These are phyloP conservation scores for Tolypocladium tundrense DNA, from an alignment of 2,329 filamentous ascomycete species.

Conservation along the genomic window DNA sequence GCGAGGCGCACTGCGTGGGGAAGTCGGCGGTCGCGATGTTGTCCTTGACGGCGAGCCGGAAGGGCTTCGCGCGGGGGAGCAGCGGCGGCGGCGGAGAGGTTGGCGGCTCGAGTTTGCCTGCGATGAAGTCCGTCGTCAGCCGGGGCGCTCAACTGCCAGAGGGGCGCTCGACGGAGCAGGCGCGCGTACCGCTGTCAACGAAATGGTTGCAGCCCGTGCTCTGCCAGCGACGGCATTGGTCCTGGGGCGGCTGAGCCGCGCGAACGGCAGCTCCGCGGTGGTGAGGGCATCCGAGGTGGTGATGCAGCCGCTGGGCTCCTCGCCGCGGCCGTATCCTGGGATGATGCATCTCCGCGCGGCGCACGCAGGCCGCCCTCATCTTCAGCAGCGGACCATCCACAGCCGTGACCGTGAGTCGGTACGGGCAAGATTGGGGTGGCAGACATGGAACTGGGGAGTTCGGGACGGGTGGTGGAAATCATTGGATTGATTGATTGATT, in stretches of 20 bases:
- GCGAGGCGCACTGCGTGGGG: slow-evolving; percentile 78
- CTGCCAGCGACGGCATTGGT: slow-evolving; percentile 14
- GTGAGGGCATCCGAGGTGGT: not conserved
- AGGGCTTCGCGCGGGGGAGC: slow-evolving; percentile 15
- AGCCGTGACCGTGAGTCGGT: not conserved
- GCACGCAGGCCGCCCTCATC: slow-evolving; percentile 21
- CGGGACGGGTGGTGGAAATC: not conserved
- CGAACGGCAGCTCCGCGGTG: not conserved
- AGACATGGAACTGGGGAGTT: not conserved
- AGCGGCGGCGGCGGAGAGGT: slow-evolving; percentile 6
- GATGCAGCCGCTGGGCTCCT: not conserved
- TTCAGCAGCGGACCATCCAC: slow-evolving; percentile 13
- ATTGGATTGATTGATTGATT: not conserved
- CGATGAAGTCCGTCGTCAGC: not conserved
- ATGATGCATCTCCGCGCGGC: slow-evolving; percentile 7
- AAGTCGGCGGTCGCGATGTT: slow-evolving; percentile 58
- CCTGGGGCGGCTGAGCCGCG: slow-evolving; percentile 2
- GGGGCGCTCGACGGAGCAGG: not conserved
- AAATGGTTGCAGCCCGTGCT: slow-evolving; percentile 25
- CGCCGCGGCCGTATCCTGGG: not conserved
- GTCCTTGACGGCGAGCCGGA: slow-evolving; percentile 59
- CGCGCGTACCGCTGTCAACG: slow-evolving; percentile 17
- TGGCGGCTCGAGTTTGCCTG: slow-evolving; percentile 1
- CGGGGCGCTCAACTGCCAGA: not conserved
- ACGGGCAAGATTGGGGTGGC: not conserved